These are phyloP conservation scores for Heimioporus retisporus DNA, from an alignment of 1,284 basidiomycete genomes.

Conservation along the genomic window DNA sequence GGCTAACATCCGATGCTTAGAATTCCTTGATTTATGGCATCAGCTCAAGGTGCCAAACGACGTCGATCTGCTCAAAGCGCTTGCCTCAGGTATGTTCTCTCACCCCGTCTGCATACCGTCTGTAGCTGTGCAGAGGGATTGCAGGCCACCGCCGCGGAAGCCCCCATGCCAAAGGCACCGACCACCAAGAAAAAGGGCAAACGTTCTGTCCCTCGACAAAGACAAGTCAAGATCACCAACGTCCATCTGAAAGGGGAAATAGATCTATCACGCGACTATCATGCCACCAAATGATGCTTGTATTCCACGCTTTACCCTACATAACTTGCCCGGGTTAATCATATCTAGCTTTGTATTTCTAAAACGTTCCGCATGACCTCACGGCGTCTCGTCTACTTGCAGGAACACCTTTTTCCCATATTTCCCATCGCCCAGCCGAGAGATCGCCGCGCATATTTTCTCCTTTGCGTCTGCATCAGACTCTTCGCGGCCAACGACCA, in stretches of 20 bases:
- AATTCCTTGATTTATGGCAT: conserved; percentile 91
- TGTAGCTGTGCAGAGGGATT: conserved; percentile 67
- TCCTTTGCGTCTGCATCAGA: conserved; percentile 64
- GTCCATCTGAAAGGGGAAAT: conserved; percentile 87
- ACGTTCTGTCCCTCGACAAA: conserved; percentile 77
- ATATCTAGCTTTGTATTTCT: neutral
- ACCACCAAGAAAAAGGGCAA: conserved; percentile 84
- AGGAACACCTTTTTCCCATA: conserved; percentile 81
- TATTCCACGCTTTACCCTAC: neutral
- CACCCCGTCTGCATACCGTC: conserved; percentile 9
- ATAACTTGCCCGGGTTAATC: neutral
- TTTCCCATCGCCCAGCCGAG: conserved; percentile 60
- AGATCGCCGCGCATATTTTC: conserved; percentile 60
- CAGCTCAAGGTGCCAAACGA: conserved; percentile 86
- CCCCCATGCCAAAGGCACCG: conserved; percentile 60
- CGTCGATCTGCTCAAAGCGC: conserved; percentile 81
- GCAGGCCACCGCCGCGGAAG: conserved; percentile 75
- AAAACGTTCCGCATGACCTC: no score
- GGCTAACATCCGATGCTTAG: conserved; percentile 51
- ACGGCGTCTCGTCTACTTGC: conserved; percentile 54
- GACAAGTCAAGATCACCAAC: conserved; percentile 88
- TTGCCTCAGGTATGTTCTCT: conserved; percentile 66
- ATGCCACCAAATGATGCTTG: conserved; percentile 42
- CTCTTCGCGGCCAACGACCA: conserved; percentile 59
- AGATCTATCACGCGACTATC: conserved; percentile 82